Base-by-base conservation (phyloP, 805 yeast species). In the Debaryomyces hansenii region DNA sequence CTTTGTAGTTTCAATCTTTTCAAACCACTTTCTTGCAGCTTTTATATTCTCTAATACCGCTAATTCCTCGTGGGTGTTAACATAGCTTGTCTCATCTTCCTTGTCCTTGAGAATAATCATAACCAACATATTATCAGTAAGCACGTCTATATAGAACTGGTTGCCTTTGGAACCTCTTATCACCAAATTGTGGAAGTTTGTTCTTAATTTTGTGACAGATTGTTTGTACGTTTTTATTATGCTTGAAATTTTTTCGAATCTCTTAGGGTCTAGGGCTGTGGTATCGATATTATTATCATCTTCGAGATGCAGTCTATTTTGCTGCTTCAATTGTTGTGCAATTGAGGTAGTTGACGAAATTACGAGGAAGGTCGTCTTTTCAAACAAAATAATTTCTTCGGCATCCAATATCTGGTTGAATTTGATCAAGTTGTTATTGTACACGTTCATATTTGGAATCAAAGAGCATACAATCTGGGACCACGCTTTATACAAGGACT, bases 401-500 rank as follows among this genome's bases (percentile, higher is more conserved):
- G 97, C 96, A 51, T 86, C 85, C 46, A 90, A 69, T 14, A 88
- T 79, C 20, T 77, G 72, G 53, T 90, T 87, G 59, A 94, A 80
- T 55, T 82, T 84, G 40, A 83, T 69, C 49, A 94, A 72, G 60
- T 88, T 86, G 47, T 79, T 79, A 64, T 92, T 92, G 59, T 90
- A 87, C 12, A 83, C 69, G 33, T 81, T 77, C 80, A 92, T 91
- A 59, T 94, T 92, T 11, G 99, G 97, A 47, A 94, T 92, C 54
- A 94, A 75, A 1, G 97, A 87, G 60, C 98, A 91, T 31, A 94
- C 97, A 49, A 94, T 92, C 41, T 84, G 87, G 2, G 96, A 88
- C 99, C 99, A 94, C 1, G 99, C 99, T 64, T 87, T 91, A 64
- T 92, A 94, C 48, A 92, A 72, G 59, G 92, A 83, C 64, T 92